A percentile compares a stretch with the other conserved stretches of the same genome.
Conservation (phyloP, 305 asterid genomes). For the Rubia tinctorum region DNA sequence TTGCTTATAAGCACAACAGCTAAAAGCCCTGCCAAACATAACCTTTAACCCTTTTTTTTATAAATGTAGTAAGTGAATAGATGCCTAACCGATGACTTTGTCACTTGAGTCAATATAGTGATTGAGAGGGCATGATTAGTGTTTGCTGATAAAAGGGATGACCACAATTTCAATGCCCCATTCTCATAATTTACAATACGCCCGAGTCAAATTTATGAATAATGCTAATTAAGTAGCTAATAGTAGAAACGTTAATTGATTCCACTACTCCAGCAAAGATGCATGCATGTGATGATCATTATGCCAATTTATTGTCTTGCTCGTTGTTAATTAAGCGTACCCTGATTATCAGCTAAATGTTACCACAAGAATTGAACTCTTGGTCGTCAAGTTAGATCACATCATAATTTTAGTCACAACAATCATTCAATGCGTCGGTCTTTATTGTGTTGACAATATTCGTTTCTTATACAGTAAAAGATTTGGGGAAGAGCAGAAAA, state of each 20-base stretch:
- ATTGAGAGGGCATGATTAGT: constrained; percentile 38
- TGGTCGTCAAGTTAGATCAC: not conserved
- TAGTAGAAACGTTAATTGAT: not conserved
- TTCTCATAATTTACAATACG: too few relatives aligned
- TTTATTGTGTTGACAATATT: too few relatives aligned
- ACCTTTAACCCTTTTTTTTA: too few relatives aligned
- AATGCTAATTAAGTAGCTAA: not conserved
- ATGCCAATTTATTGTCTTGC: constrained; percentile 73
- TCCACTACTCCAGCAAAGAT: not conserved
- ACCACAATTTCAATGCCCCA: not conserved
- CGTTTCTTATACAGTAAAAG: too few relatives aligned
- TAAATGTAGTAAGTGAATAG: not conserved
- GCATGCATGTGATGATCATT: constrained; percentile 58
- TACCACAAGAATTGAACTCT: not conserved
- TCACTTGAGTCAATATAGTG: not conserved
- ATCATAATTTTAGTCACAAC: not conserved
- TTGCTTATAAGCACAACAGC: too few relatives aligned
- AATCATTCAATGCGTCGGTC: not conserved
- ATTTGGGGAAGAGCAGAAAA: too few relatives aligned
- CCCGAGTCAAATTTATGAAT: constrained; percentile 19
- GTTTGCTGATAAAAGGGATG: constrained; percentile 35
- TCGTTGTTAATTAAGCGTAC: constrained; percentile 36
- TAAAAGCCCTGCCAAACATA: too few relatives aligned
- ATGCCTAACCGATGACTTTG: not conserved
- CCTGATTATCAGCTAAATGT: not conserved